These are phyloP conservation scores for Phaeomoniella chlamydospora DNA, from an alignment of 2,329 filamentous ascomycete genomes.

Conservation along the genomic window DNA sequence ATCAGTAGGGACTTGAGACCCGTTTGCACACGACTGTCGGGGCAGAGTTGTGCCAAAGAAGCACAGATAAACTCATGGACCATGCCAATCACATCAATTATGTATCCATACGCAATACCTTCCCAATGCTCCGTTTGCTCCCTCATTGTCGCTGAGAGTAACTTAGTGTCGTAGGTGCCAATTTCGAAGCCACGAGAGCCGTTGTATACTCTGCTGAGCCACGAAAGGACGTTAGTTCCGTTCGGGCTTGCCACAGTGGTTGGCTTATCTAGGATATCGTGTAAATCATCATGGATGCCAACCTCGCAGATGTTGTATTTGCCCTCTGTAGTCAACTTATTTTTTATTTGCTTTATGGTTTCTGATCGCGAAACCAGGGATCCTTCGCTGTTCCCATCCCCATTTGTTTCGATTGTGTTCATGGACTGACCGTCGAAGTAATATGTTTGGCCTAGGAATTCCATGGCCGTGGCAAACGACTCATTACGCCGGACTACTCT, in stretches of 20 bases:
- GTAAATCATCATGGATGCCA: conserved; percentile 4
- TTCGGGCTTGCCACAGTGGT: conserved; percentile 6
- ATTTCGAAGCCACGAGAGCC: conserved; percentile 38
- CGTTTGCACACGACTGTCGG: conserved; percentile 25
- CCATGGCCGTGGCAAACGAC: conserved; percentile 8
- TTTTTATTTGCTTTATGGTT: neutral
- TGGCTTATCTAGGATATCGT: conserved; percentile 8
- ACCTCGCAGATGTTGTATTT: neutral
- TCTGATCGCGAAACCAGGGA: neutral
- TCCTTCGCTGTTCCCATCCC: neutral
- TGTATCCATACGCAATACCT: conserved; percentile 30
- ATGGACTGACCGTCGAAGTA: conserved; percentile 2
- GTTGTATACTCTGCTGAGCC: conserved; percentile 28
- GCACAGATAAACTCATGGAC: conserved; percentile 38
- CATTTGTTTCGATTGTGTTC: neutral
- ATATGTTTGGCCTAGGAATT: conserved; percentile 9
- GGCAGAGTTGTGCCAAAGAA: conserved; percentile 28
- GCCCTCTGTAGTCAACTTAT: neutral
- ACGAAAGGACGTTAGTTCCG: conserved; percentile 22
- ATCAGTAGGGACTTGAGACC: conserved; percentile 29
- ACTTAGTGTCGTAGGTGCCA: conserved; percentile 27
- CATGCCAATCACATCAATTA: conserved; percentile 34
- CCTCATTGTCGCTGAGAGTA: conserved; percentile 27
- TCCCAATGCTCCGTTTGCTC: conserved; percentile 42
- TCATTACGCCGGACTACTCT: conserved; percentile 14